phyloP scores from a whole-genome alignment of 768 basidiomycete species.

The Dendrothele bispora region DNA sequence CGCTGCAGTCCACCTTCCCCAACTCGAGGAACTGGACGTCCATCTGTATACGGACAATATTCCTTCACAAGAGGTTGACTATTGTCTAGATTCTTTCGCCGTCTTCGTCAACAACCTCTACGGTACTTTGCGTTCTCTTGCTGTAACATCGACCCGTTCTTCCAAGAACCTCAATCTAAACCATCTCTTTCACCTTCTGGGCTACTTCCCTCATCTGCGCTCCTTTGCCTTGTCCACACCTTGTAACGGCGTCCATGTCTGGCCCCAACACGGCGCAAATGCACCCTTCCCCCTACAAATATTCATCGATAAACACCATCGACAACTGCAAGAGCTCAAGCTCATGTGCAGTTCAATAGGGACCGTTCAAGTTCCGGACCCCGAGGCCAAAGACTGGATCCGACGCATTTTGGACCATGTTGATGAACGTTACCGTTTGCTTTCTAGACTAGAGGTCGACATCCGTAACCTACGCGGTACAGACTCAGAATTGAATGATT shows the following conservation, averaged over 20 bases:
- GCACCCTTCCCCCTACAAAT: slow-evolving; percentile 28
- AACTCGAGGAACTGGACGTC: slow-evolving; percentile 35
- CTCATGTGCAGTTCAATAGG: slow-evolving; percentile 26
- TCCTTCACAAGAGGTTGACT: slow-evolving; percentile 27
- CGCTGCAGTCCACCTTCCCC: slow-evolving; percentile 30
- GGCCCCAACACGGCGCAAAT: too few relatives aligned
- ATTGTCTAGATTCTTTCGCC: slow-evolving; percentile 38
- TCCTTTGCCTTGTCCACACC: slow-evolving; percentile 42
- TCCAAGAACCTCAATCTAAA: slow-evolving; percentile 40
- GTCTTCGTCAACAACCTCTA: slow-evolving; percentile 46
- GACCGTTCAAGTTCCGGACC: slow-evolving; percentile 15
- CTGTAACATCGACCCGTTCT: slow-evolving; percentile 32
- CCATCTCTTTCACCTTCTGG: slow-evolving; percentile 36
- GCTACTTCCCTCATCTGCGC: slow-evolving; percentile 37
- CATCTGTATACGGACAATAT: slow-evolving; percentile 33
- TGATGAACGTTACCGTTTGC: too few relatives aligned
- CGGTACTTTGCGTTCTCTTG: slow-evolving; percentile 35
- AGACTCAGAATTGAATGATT: too few relatives aligned
- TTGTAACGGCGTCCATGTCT: slow-evolving; percentile 43
- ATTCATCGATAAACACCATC: slow-evolving; percentile 36
- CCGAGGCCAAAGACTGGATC: slow-evolving; percentile 40
- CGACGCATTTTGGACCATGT: slow-evolving; percentile 33
- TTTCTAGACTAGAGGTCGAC: too few relatives aligned
- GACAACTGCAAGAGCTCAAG: slow-evolving; percentile 33
- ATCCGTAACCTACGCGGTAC: too few relatives aligned